A percentile compares a stretch with the other conserved stretches of the same genome.
Conservation (phyloP, 2,329 filamentous ascomycete genomes). For the Colletotrichum spinosum region DNA sequence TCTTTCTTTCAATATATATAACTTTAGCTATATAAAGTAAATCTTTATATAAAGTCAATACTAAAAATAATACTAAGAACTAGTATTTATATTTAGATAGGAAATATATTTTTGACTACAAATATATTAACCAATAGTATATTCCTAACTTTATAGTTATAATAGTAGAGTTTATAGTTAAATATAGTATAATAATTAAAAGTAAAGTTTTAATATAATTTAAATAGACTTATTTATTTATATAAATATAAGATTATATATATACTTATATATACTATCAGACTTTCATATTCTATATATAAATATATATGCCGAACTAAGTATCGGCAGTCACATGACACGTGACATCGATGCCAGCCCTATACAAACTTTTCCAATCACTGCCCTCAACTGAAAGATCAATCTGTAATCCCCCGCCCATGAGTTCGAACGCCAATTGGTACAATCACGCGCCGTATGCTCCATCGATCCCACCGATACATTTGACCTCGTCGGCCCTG, state of each 20-base stretch:
- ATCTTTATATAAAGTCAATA: not conserved
- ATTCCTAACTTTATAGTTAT: no score
- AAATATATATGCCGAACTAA: not conserved
- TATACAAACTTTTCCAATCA: conserved; percentile 2
- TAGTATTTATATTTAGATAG: not conserved
- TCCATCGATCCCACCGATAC: not conserved
- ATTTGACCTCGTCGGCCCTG: conserved; percentile 6
- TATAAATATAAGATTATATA: no score
- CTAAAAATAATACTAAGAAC: not conserved
- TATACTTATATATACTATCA: no score
- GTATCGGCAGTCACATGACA: not conserved
- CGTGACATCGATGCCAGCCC: not conserved
- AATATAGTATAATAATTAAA: no score
- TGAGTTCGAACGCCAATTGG: conserved; percentile 4
- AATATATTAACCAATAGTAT: no score
- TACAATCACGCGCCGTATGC: not conserved
- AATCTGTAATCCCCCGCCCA: not conserved
- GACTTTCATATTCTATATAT: no score
- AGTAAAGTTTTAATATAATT: no score
- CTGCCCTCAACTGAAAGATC: not conserved
- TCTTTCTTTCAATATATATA: no score
- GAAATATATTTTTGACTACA: no score
- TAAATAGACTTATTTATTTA: no score
- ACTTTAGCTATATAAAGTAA: no score
- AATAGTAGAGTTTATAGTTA: no score